Evolutionary conservation across 306 rosid species (phyloP).

Genomic region (Carpinus fangiana): DNA sequence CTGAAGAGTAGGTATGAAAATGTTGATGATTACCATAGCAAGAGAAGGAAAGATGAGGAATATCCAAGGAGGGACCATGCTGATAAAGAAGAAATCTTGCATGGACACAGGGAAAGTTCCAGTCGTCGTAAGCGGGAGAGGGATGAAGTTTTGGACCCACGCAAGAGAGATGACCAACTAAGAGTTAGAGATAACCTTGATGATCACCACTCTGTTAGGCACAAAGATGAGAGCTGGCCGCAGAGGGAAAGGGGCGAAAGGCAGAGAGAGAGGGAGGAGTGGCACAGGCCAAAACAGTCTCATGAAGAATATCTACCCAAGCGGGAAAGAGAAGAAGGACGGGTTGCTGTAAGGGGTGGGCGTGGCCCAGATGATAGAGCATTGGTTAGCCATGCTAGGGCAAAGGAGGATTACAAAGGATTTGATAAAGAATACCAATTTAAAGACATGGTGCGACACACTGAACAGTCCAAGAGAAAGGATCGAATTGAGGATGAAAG

Average conservation of each 20-base stretch:
- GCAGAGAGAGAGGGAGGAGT: slow-evolving; percentile 86
- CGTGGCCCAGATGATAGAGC: slow-evolving; percentile 75
- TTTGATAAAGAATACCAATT: slow-evolving; percentile 73
- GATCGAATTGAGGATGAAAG: slow-evolving; percentile 71
- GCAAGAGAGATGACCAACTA: slow-evolving; percentile 74
- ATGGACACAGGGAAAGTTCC: slow-evolving; percentile 65
- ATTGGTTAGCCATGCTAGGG: slow-evolving; percentile 69
- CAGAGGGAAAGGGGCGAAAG: slow-evolving; percentile 79
- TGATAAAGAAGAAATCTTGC: slow-evolving; percentile 74
- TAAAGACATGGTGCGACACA: slow-evolving; percentile 64
- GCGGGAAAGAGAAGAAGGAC: slow-evolving; percentile 87
- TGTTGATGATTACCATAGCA: slow-evolving; percentile 74
- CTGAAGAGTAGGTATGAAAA: slow-evolving; percentile 72
- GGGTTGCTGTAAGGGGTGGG: slow-evolving; percentile 67
- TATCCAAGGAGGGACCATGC: slow-evolving; percentile 69
- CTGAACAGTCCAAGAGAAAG: slow-evolving; percentile 76
- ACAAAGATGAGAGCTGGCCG: slow-evolving; percentile 77
- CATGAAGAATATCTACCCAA: slow-evolving; percentile 75
- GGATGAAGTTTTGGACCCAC: slow-evolving; percentile 73
- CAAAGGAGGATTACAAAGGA: slow-evolving; percentile 69
- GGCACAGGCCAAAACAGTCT: slow-evolving; percentile 78
- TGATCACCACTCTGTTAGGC: slow-evolving; percentile 72
- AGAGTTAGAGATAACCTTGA: slow-evolving; percentile 70
- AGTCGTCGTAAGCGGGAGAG: slow-evolving; percentile 72
- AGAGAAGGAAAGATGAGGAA: slow-evolving; percentile 92